Evolutionary conservation across 768 basidiomycete genomes (phyloP), one percentile per base, ranked within the genome.

Genomic region (Russula griseocarnosa): DNA sequence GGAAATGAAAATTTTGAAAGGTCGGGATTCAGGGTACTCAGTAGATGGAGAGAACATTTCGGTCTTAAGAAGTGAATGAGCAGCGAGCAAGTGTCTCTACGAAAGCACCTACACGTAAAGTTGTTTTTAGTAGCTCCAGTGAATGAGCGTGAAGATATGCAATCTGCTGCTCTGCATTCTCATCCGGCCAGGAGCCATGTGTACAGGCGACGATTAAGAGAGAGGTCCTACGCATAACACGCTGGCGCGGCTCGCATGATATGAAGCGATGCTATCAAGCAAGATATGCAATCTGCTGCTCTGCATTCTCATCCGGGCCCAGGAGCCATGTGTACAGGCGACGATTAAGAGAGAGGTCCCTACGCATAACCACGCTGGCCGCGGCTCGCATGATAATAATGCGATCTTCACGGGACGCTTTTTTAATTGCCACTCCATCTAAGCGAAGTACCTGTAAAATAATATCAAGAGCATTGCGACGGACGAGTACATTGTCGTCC

Each of bases 1-100:
- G 1, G 94, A 95, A 26, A 98, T 87, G 73, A 97, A 95, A 38
- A 98, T 90, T 75, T 95, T 96, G 82, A 94, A 98, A 0, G 97
- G 93, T 28, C 92, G 79, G 4, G 90, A 88, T 65, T 87, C 86
- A 0, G 88, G 79, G 67, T 92, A 93, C 62, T 86, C 85, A 55
- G 82, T 80, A 2, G 85, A 86, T 2, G 87, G 86, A 13, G 79
- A 75, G 64, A 83, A 78, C 90, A 94, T 93, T 66, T 94, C 92
- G 51, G 81, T 79, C 88, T 93, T 69, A 26, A 51, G 54, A 55
- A 58, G 50, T 42, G 11, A 59, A n/a, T 47, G 18, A 36, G 53
- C 46, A 42, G n/a, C 18, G 40, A 40, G 34, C 20, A 38, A 36
- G 66, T 9, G 28, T 54, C 32, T 34, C 24, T 42, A 46, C 16